Evolutionary conservation across 1,284 basidiomycete species (phyloP), one percentile per base, ranked within the genome.

Genomic region (Ceratobasidium sp.): DNA sequence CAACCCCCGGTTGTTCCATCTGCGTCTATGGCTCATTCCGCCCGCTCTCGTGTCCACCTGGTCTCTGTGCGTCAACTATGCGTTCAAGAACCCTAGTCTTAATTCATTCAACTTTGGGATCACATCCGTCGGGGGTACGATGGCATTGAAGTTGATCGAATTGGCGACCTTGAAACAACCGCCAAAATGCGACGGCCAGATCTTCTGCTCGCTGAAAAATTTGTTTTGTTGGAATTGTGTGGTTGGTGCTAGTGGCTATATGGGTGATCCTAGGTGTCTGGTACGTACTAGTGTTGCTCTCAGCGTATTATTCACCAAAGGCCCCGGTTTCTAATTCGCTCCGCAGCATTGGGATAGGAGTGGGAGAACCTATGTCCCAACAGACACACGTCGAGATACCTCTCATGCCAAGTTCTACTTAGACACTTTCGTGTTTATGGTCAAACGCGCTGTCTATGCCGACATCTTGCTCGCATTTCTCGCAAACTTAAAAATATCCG

Each of bases 61-160:
- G 59, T 30, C 57, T 32, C 34, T 67, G 12, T 72, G 55, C 34
- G 69, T 62, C 3, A 48, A 72, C 10, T 69, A 53, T 65, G 55
- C 61, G 12, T 32, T 67, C 30, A 58, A 43, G 1, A 50, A 67
- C 21, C 73, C 71, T 10, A 28, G 28, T 6, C 50, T 60, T n/a
- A 72, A 72, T 36, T 46, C 71, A 8, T 72, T 52, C 28, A 74
- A 74, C 39, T 74, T 72, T 30, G 73, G 71, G 55, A 43, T 72
- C 14, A 53, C 71, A 2, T 39, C 59, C 4, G 46, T 55, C 3
- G 71, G 73, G 21, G 65, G 60, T 39, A 62, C 71, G 5, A 59
- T 70, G 26, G 61, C 57, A 6, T 69, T 74, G 62, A 72, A 72
- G 62, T 43, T 72, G 8, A n/a, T 60, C 16, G 61, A 74, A 39